A percentile compares a stretch with the other conserved stretches of the same genome.
phyloP scores from a whole-genome alignment of 192 early-diverging fungal species.

The Obelidium mucronatum region DNA sequence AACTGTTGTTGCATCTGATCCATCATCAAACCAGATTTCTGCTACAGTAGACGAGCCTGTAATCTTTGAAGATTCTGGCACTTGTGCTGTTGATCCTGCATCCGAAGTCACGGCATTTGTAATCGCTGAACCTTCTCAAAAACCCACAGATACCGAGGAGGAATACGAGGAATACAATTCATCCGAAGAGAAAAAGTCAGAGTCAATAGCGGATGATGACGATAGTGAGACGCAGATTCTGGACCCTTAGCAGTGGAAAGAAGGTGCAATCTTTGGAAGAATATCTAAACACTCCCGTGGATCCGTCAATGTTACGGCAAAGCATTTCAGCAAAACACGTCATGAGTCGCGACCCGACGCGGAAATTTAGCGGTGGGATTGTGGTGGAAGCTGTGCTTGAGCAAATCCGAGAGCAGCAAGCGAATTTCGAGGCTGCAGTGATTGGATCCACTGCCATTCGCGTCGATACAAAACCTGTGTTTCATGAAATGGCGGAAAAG shows the following conservation, averaged over 20 bases:
- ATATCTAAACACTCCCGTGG: constrained; percentile 40
- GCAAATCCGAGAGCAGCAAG: constrained; percentile 6
- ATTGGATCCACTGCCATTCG: background rate
- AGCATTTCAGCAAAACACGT: constrained; percentile 44
- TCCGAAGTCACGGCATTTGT: too few relatives aligned
- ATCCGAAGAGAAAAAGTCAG: too few relatives aligned
- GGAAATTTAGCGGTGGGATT: background rate
- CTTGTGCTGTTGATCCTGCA: too few relatives aligned
- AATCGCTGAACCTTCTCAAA: too few relatives aligned
- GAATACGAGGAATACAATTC: too few relatives aligned
- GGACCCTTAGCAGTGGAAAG: background rate
- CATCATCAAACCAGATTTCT: too few relatives aligned
- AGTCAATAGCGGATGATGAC: too few relatives aligned
- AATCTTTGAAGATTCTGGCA: constrained; percentile 18
- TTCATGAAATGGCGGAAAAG: constrained; percentile 37
- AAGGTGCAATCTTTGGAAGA: constrained; percentile 35
- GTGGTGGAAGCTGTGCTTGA: constrained; percentile 10
- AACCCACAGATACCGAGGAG: too few relatives aligned
- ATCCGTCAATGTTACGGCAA: constrained; percentile 32
- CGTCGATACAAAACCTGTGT: background rate
- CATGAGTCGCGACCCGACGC: constrained; percentile 9
- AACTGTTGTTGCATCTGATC: background rate
- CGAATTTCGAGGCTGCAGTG: background rate
- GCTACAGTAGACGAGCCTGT: constrained; percentile 33
- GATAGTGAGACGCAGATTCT: too few relatives aligned